Percentiles rank a stretch among this genome's conserved stretches.
These are phyloP conservation scores for Chalciporus sphaerocephalus DNA, from an alignment of 768 basidiomycete genomes.

Conservation along the genomic window DNA sequence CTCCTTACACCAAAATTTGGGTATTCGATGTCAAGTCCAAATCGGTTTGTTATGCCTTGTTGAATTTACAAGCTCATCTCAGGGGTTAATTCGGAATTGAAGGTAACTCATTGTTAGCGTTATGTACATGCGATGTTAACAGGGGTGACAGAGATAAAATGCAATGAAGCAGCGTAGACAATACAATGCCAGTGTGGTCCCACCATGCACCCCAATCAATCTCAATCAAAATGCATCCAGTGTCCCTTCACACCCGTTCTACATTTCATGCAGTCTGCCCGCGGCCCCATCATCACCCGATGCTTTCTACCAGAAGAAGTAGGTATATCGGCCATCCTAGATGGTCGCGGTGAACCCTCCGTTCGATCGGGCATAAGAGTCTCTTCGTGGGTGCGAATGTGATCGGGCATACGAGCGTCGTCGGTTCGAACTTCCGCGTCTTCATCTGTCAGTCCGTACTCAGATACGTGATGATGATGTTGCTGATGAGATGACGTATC, in stretches of 20 bases:
- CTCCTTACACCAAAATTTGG: slow-evolving; percentile 10
- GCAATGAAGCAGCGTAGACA: not conserved
- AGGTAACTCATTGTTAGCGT: not conserved
- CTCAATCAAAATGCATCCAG: slow-evolving; percentile 60
- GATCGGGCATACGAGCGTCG: slow-evolving; percentile 5
- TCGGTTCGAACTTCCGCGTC: slow-evolving; percentile 1
- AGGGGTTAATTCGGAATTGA: not conserved
- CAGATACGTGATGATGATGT: slow-evolving; percentile 6
- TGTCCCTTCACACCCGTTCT: slow-evolving; percentile 64
- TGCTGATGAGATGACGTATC: slow-evolving; percentile 18
- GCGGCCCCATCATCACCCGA: slow-evolving; percentile 67
- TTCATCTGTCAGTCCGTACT: slow-evolving; percentile 1
- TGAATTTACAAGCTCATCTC: slow-evolving; percentile 3
- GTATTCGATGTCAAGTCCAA: slow-evolving; percentile 1
- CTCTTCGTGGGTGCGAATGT: not conserved
- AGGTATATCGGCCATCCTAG: slow-evolving; percentile 11
- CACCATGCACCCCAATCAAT: not conserved
- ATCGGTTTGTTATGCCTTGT: slow-evolving; percentile 27
- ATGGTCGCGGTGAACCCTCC: slow-evolving; percentile 16
- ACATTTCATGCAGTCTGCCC: slow-evolving; percentile 66
- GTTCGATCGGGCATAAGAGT: slow-evolving; percentile 10
- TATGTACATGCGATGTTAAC: slow-evolving; percentile 5
- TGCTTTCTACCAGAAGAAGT: slow-evolving; percentile 33
- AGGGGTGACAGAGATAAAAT: slow-evolving; percentile 1
- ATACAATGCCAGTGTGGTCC: not conserved